phyloP scores from a whole-genome alignment of 768 basidiomycete genomes.

The Russula compacta region DNA sequence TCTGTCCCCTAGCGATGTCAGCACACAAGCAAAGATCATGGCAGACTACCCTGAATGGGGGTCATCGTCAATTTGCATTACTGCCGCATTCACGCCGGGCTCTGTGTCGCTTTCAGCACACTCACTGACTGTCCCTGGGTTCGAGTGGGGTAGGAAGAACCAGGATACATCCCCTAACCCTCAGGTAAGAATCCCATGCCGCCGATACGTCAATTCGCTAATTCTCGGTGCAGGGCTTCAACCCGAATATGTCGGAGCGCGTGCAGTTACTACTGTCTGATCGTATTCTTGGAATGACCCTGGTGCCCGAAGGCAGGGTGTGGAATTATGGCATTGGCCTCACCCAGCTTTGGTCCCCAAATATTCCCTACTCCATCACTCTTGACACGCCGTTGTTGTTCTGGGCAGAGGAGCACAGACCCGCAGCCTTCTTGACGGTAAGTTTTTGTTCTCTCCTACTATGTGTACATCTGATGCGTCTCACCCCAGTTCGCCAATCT shows the following conservation, averaged over 20 bases:
- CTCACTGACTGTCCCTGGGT: slow-evolving; percentile 81
- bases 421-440: slow-evolving; percentile 87
- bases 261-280: slow-evolving; percentile 91
- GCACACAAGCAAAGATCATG: slow-evolving; percentile 95
- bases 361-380: slow-evolving; percentile 69
- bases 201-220: background rate
- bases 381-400: slow-evolving; percentile 90
- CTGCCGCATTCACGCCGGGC: slow-evolving; percentile 95
- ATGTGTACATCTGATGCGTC: slow-evolving; percentile 9
- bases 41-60: slow-evolving; percentile 93
- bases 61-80: slow-evolving; percentile 86
- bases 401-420: slow-evolving; percentile 95
- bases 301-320: slow-evolving; percentile 87
- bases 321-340: slow-evolving; percentile 97
- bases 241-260: slow-evolving; percentile 97
- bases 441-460: slow-evolving; percentile 26
- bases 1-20: slow-evolving; percentile 87
- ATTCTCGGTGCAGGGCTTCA: slow-evolving; percentile 58
- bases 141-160: slow-evolving; percentile 98
- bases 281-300: slow-evolving; percentile 89
- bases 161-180: slow-evolving; percentile 78
- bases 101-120: slow-evolving; percentile 94
- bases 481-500: slow-evolving; percentile 70
- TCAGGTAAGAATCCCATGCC: slow-evolving; percentile 33
- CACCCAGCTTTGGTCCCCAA: slow-evolving; percentile 85